A percentile compares a stretch with the other conserved stretches of the same genome.
phyloP scores from a whole-genome alignment of 371 early-diverging fungal species.

The Circinella umbellata region DNA sequence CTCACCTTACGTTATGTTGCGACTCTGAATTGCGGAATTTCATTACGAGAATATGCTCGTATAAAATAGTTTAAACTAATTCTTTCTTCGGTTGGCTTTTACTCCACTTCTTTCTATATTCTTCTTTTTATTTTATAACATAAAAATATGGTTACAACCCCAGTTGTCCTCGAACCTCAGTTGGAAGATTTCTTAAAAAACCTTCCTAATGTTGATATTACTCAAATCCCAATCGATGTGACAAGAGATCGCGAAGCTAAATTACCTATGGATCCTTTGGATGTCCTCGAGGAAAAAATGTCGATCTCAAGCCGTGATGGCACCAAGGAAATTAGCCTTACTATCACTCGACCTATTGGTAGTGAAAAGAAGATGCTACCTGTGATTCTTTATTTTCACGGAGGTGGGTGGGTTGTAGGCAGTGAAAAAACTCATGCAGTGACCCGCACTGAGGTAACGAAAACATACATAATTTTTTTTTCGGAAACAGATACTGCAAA shows the following conservation, averaged over 20 bases:
- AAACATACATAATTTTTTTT: not conserved
- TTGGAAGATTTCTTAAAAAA: slow-evolving; percentile 7
- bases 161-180: slow-evolving; percentile 10
- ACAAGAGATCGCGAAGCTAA: not conserved
- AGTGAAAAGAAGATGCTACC: slow-evolving; percentile 20
- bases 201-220: slow-evolving; percentile 7
- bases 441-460: slow-evolving; percentile 12
- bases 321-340: slow-evolving; percentile 2
- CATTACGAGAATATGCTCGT: no score
- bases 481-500: not conserved
- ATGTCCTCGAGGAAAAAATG: slow-evolving; percentile 17
- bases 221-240: slow-evolving; percentile 3
- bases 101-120: not conserved
- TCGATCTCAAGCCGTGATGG: slow-evolving; percentile 6
- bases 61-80: not conserved
- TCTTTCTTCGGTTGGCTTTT: not conserved
- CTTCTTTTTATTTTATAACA: not conserved
- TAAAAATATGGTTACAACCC: not conserved
- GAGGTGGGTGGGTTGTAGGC: slow-evolving; percentile 20
- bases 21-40: no score
- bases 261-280: not conserved
- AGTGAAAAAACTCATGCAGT: slow-evolving; percentile 2
- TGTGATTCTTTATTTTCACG: slow-evolving; percentile 23
- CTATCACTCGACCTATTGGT: slow-evolving; percentile 22
- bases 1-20: not conserved